Percentiles rank a stretch among this genome's conserved stretches.
phyloP scores from a whole-genome alignment of 768 basidiomycete genomes.

The Macrocybe gigantea region DNA sequence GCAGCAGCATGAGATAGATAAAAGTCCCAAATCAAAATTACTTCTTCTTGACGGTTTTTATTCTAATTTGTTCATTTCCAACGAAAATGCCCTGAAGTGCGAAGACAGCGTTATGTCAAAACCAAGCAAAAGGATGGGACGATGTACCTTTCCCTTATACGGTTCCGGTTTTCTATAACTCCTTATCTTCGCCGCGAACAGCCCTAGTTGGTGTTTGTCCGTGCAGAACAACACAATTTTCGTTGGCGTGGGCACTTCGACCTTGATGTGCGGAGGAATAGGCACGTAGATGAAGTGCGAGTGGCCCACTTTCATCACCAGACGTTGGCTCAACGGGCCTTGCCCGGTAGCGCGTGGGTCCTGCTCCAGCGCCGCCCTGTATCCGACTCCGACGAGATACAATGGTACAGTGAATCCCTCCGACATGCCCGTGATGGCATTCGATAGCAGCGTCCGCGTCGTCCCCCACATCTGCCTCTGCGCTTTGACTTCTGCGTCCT shows the following conservation, averaged over 20 bases:
- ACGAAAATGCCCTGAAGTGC: slow-evolving; percentile 79
- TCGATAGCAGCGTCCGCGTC: slow-evolving; percentile 82
- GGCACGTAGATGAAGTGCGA: slow-evolving; percentile 83
- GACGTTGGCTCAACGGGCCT: slow-evolving; percentile 55
- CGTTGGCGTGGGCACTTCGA: slow-evolving; percentile 75
- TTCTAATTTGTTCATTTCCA: slow-evolving; percentile 86
- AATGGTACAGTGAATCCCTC: slow-evolving; percentile 80
- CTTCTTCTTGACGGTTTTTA: slow-evolving; percentile 95
- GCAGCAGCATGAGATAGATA: no score
- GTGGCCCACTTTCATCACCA: slow-evolving; percentile 91
- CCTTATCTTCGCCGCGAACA: slow-evolving; percentile 85
- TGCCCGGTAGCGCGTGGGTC: slow-evolving; percentile 59
- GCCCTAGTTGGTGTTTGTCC: slow-evolving; percentile 83
- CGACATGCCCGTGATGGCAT: slow-evolving; percentile 88
- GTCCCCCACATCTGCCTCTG: slow-evolving; percentile 96
- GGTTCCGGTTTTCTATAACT: slow-evolving; percentile 88
- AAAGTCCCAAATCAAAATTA: slow-evolving; percentile 32
- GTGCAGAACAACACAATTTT: slow-evolving; percentile 79
- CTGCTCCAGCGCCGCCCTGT: slow-evolving; percentile 80
- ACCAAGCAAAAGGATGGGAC: neutral
- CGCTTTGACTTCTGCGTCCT: slow-evolving; percentile 60
- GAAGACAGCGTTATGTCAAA: neutral
- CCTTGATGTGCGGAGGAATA: slow-evolving; percentile 77
- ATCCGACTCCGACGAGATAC: slow-evolving; percentile 92
- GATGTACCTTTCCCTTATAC: slow-evolving; percentile 92